phyloP scores from a whole-genome alignment of 495 filamentous ascomycete genomes.

The Echria macrotheca region DNA sequence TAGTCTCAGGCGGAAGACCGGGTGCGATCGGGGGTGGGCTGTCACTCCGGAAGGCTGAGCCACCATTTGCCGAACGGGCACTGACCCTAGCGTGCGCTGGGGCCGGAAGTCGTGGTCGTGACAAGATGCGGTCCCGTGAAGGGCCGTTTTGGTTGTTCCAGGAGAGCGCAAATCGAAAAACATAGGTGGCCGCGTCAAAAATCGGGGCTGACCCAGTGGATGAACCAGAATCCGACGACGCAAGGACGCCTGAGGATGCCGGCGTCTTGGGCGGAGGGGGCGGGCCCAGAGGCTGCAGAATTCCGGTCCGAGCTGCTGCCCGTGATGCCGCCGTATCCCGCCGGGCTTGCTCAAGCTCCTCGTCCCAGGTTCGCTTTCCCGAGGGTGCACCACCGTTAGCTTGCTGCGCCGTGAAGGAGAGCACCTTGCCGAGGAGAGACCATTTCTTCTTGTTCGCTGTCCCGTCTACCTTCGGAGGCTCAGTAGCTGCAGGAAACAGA shows the following conservation, averaged over 20 bases:
- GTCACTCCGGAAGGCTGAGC: slow-evolving; percentile 21
- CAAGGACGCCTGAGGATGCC: slow-evolving; percentile 15
- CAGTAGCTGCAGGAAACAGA: slow-evolving; percentile 3
- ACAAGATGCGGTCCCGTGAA: slow-evolving; percentile 45
- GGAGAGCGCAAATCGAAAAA: slow-evolving; percentile 43
- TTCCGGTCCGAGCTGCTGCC: slow-evolving; percentile 14
- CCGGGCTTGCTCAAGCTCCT: slow-evolving; percentile 38
- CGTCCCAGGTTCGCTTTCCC: slow-evolving; percentile 28
- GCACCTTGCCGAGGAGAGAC: slow-evolving; percentile 64
- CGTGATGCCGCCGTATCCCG: slow-evolving; percentile 39
- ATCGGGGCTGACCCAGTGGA: slow-evolving; percentile 39
- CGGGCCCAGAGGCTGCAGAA: slow-evolving; percentile 16
- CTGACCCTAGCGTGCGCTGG: slow-evolving; percentile 58
- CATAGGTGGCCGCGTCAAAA: slow-evolving; percentile 37
- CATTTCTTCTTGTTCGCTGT: slow-evolving; percentile 56
- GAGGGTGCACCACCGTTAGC: slow-evolving; percentile 3
- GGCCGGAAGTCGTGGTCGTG: slow-evolving; percentile 69
- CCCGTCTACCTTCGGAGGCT: slow-evolving; percentile 8
- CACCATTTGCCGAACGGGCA: slow-evolving; percentile 16
- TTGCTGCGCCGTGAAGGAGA: slow-evolving; percentile 44
- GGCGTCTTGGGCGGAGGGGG: slow-evolving; percentile 28
- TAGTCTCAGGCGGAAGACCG: slow-evolving; percentile 39
- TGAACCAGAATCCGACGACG: slow-evolving; percentile 35
- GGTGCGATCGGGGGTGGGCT: slow-evolving; percentile 32
- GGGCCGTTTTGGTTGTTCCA: slow-evolving; percentile 26